Base-by-base conservation (phyloP, 2,329 filamentous ascomycete genomes). In the Ceratocystis papillata region DNA sequence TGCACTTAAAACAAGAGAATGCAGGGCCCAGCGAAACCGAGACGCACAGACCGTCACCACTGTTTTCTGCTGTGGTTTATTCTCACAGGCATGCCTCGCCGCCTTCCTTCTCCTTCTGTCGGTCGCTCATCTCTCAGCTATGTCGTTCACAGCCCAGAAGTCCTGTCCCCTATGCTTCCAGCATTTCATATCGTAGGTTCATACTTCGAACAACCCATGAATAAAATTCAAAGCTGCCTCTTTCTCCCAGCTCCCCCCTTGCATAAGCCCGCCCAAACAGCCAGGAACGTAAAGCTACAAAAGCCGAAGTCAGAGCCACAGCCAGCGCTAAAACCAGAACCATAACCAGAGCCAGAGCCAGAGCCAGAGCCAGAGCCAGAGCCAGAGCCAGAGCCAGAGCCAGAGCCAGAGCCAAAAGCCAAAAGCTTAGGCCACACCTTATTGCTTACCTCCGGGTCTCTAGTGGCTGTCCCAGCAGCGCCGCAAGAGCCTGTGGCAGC, bases 1-100 rank as follows among this genome's bases (percentile, higher is more conserved):
- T 45, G 15, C 37, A 64, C 63, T 64, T 64, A 57, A 59, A 64
- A 57, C 60, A 48, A 62, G 22, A 62, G 44, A 44, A 46, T 46
- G 45, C 60, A 62, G 60, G 60, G 45, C 60, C 22, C 25, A 37
- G 8, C 33, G 22, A 28, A 25, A 48, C 17, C 5, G 17, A 12
- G 30, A 28, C 20, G 37, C 37, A 46, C 44, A 44, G 55, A 30
- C 55, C 60, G 41, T n/a, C 48, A n/a, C 48, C 37, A 12, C 37
- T 41, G 37, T 41, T 53, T 53, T 53, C 25, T 28, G 37, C 10
- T 41, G 37, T 41, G 37, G 37, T 33, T 33, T 41, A 41, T 41
- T 41, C 37, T 12, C 37, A 12, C 37, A 12, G 10, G 37, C 37
- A 41, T 10, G 37, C 37, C 10, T 28, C 28, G 28, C 28, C 28